These are phyloP conservation scores for Platanus orientalis DNA, from an alignment of 164 flowering plant genomes.

Conservation along the genomic window DNA sequence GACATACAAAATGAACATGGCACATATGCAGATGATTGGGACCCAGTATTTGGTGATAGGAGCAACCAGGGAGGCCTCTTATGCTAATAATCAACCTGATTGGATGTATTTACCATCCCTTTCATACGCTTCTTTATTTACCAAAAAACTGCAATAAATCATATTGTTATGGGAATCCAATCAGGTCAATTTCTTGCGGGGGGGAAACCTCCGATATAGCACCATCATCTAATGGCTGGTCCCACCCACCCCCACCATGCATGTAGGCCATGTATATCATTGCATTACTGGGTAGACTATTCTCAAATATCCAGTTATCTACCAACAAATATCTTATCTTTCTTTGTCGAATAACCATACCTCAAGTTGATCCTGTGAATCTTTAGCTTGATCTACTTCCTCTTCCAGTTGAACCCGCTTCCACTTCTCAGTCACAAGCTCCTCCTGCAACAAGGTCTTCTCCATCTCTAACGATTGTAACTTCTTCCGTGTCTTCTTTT, in stretches of 20 bases:
- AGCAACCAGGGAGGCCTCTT: no score
- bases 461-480: slow-evolving; percentile 83
- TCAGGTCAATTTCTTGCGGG: not conserved
- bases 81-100: no score
- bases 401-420: slow-evolving; percentile 45
- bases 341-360: slow-evolving; percentile 27
- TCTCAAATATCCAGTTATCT: no score
- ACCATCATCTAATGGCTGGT: not conserved
- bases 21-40: no score
- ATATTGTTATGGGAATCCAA: no score
- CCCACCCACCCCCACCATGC: not conserved
- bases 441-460: slow-evolving; percentile 69
- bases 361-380: slow-evolving; percentile 56
- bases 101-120: no score
- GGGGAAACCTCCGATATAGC: not conserved
- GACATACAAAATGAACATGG: no score
- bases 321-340: no score
- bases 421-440: slow-evolving; percentile 57
- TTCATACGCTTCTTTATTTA: no score
- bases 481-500: slow-evolving; percentile 61
- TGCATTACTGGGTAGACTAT: not conserved
- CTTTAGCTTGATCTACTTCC: slow-evolving; percentile 58
- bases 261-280: no score
- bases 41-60: no score
- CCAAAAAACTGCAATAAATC: no score